These are phyloP conservation scores for Thozetella sp. DNA, from an alignment of 495 filamentous ascomycete genomes.

Conservation along the genomic window DNA sequence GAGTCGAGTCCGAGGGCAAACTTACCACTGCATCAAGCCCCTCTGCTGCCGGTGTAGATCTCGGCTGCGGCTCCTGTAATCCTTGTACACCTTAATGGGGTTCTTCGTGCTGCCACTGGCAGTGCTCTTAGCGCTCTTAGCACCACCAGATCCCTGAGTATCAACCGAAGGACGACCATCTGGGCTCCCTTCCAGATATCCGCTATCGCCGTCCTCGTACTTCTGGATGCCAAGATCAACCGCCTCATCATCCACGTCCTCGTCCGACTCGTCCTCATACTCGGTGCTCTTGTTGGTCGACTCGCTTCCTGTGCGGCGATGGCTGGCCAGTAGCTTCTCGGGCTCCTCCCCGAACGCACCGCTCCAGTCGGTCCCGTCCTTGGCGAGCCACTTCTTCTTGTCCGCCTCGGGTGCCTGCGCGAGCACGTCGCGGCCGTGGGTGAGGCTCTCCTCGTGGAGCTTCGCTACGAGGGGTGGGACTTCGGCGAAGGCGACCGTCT, in stretches of 20 bases:
- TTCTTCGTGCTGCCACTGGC: conserved; percentile 31
- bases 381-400: conserved; percentile 74
- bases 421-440: conserved; percentile 77
- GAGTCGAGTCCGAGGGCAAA: not conserved
- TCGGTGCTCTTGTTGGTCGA: conserved; percentile 30
- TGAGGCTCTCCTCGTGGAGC: conserved; percentile 79
- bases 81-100: conserved; percentile 46
- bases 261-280: conserved; percentile 47
- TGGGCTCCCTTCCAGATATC: conserved; percentile 4
- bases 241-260: conserved; percentile 35
- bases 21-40: conserved; percentile 74
- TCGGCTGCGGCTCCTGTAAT: conserved; percentile 54
- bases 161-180: conserved; percentile 16
- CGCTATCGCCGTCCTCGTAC: conserved; percentile 5
- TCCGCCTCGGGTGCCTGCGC: conserved; percentile 69
- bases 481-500: conserved; percentile 61
- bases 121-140: conserved; percentile 11
- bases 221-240: conserved; percentile 49
- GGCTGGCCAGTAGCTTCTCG: conserved; percentile 24
- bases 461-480: conserved; percentile 66
- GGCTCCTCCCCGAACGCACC: conserved; percentile 80
- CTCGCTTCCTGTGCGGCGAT: conserved; percentile 31
- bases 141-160: conserved; percentile 8
- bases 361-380: conserved; percentile 83
- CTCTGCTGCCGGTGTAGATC: conserved; percentile 69